Evolutionary conservation across 495 filamentous ascomycete species (phyloP).

Genomic region (Neurospora sp.): DNA sequence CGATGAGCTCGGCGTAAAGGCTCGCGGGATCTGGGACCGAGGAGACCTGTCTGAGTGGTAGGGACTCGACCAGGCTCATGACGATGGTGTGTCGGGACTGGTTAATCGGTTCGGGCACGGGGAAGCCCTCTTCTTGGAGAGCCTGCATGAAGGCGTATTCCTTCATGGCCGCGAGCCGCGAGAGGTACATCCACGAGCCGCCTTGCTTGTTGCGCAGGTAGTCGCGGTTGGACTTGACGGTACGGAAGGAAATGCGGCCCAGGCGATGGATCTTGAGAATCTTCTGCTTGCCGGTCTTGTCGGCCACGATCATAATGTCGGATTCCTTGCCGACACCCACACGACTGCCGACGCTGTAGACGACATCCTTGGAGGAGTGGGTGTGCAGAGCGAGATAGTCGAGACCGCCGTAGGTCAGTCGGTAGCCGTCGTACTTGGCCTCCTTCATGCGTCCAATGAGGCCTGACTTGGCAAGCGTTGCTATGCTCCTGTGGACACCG

Average conservation of each 20-base stretch:
- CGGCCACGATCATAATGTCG: slow-evolving; percentile 88
- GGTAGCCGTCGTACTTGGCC: slow-evolving; percentile 95
- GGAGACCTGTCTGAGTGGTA: slow-evolving; percentile 77
- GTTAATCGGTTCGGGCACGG: slow-evolving; percentile 75
- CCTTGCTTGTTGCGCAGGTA: slow-evolving; percentile 74
- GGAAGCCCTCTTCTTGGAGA: slow-evolving; percentile 69
- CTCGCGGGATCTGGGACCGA: slow-evolving; percentile 64
- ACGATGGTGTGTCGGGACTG: slow-evolving; percentile 91
- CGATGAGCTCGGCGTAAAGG: slow-evolving; percentile 83
- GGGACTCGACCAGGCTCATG: slow-evolving; percentile 84
- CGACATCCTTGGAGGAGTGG: slow-evolving; percentile 61
- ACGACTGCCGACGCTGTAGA: slow-evolving; percentile 90
- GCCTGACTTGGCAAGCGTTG: slow-evolving; percentile 80
- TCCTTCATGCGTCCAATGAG: slow-evolving; percentile 90
- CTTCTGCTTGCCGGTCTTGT: slow-evolving; percentile 49
- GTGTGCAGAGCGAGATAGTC: slow-evolving; percentile 93
- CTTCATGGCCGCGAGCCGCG: slow-evolving; percentile 78
- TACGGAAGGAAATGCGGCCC: slow-evolving; percentile 92
- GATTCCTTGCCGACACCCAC: slow-evolving; percentile 96
- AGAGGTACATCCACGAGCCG: slow-evolving; percentile 94
- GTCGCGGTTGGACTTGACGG: slow-evolving; percentile 89
- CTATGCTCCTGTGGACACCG: slow-evolving; percentile 81
- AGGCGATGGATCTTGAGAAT: slow-evolving; percentile 89
- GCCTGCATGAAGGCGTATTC: slow-evolving; percentile 90
- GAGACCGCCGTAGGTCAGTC: slow-evolving; percentile 90